Base-by-base conservation (phyloP, 2,329 filamentous ascomycete species). In the Alternaria sp. region DNA sequence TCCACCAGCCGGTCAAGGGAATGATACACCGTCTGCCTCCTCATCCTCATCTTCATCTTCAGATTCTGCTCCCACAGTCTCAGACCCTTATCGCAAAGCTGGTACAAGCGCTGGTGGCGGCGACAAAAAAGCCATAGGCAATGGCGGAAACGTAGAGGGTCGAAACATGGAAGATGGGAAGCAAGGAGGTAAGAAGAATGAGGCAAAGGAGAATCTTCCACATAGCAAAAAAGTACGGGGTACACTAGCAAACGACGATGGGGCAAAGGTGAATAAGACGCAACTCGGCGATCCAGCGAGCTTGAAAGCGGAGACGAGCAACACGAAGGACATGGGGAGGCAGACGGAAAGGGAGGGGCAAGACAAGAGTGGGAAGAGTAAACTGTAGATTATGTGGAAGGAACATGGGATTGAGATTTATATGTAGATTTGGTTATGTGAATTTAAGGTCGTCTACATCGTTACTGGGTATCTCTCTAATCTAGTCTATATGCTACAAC, bases 271-370 rank as follows among this genome's bases (percentile, higher is more conserved):
- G 32, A 70, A 73, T 30, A 68, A 63, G 57, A 73, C 64, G 7
- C 74, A 73, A 53, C 51, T 76, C 32, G 74, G 74, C 8, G 74
- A 77, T 58, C 68, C 73, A 22, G 63, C 65, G 28, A 74, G 70
- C 54, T 63, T 76, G 60, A 74, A 72, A 52, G 67, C 67, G 9
- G 73, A 77, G 66, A 74, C 66, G 25, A 73, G 68, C 48, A 50
- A 62, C 16, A 71, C 57, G 9, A 40, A 63, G 11, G 51, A 64
- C 6, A 43, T 67, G 57, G 66, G 62, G 25, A 62, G 57, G 18
- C 65, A 66, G 41, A 64, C 60, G 10, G 69, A 68, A 51, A 68
- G 73, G 30, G 70, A 68, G 51, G 68, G 67, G n/a, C 14, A 22
- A 28, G 62, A 63, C 6, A 65, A 66, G 48, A 40, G 38, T 6